Percentiles rank a stretch among this genome's conserved stretches.
These are phyloP conservation scores for Boletus edulis DNA, from an alignment of 768 basidiomycete genomes.

Conservation along the genomic window DNA sequence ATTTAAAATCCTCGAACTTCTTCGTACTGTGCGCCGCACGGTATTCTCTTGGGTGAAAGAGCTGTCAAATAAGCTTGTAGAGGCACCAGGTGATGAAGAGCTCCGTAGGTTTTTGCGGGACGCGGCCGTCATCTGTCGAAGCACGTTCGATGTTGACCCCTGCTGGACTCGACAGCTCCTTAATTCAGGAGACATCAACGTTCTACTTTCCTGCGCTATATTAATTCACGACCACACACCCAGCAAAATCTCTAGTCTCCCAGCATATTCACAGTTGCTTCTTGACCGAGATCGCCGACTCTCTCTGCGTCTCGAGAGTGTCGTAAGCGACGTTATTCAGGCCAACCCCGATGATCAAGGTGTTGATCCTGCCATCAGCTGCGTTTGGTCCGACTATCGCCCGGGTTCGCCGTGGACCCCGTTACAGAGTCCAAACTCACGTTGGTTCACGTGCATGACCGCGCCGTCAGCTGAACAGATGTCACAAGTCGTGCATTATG, in stretches of 20 bases:
- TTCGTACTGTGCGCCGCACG: conserved; percentile 33
- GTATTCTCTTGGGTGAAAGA: conserved; percentile 37
- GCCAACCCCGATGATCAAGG: conserved; percentile 4
- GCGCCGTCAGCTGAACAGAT: neutral
- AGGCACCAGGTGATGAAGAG: conserved; percentile 10
- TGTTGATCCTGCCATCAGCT: conserved; percentile 15
- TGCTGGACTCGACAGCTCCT: conserved; percentile 11
- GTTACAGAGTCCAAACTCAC: conserved; percentile 8
- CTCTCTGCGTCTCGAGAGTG: conserved; percentile 22
- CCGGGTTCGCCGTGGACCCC: conserved; percentile 21
- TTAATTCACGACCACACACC: conserved; percentile 28
- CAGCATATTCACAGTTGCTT: conserved; percentile 12
- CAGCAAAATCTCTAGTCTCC: neutral
- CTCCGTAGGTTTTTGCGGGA: conserved; percentile 30
- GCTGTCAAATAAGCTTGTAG: conserved; percentile 24
- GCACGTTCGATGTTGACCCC: conserved; percentile 27
- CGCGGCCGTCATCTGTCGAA: conserved; percentile 38
- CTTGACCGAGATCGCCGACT: conserved; percentile 32
- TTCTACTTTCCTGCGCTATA: conserved; percentile 23
- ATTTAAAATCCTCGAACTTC: conserved; percentile 20
- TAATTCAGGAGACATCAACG: conserved; percentile 21
- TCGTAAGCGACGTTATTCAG: conserved; percentile 1
- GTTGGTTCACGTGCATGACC: conserved; percentile 25
- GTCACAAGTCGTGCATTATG: conserved; percentile 22
- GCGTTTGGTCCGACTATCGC: conserved; percentile 26